A percentile compares a stretch with the other conserved stretches of the same genome.
Evolutionary conservation across 2,329 filamentous ascomycete species (phyloP).

Genomic region (Fusarium avenaceum): DNA sequence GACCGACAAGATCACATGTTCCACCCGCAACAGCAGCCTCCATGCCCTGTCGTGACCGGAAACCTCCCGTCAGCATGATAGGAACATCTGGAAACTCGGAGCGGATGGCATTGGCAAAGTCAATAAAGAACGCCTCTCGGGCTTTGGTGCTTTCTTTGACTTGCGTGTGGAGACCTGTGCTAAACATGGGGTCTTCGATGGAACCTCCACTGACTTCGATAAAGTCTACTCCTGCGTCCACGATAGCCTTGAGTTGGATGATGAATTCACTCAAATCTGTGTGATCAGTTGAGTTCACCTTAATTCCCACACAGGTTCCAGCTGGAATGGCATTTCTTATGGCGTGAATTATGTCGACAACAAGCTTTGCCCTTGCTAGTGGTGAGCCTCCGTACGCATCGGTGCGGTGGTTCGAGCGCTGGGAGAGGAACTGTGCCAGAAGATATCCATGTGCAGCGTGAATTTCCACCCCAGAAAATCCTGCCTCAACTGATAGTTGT

Average conservation of each 20-base stretch:
- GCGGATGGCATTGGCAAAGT: slow-evolving; percentile 1
- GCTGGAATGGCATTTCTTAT: background rate
- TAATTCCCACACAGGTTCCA: background rate
- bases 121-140: slow-evolving; percentile 10
- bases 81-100: background rate
- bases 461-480: background rate
- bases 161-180: background rate
- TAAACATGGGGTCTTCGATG: slow-evolving; percentile 10
- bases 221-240: background rate
- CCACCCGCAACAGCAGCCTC: background rate
- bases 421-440: background rate
- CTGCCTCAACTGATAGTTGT: background rate
- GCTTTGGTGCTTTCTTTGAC: background rate
- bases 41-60: slow-evolving; percentile 3
- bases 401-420: background rate
- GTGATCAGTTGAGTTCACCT: slow-evolving; percentile 13
- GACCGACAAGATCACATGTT: background rate
- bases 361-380: background rate
- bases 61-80: background rate
- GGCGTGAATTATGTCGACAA: background rate
- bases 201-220: slow-evolving; percentile 12
- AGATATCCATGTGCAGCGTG: slow-evolving; percentile 16
- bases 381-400: background rate
- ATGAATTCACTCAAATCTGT: background rate
- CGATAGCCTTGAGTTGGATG: background rate